phyloP scores from a whole-genome alignment of 2,329 filamentous ascomycete species.

The Tolypocladium tundrense region DNA sequence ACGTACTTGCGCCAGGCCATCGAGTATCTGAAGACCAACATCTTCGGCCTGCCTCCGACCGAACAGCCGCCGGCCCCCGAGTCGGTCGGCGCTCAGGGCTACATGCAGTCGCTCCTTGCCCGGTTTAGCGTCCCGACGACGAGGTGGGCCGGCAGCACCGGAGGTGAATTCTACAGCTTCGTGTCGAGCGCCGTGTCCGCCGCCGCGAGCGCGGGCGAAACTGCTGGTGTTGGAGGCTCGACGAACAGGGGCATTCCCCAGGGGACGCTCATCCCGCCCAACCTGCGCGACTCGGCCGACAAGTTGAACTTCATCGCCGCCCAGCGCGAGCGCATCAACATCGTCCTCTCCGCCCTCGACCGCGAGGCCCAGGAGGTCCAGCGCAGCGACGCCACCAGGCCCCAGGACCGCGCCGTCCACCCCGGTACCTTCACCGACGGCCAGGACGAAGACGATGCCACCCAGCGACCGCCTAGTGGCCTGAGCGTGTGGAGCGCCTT shows the following conservation, averaged over 20 bases:
- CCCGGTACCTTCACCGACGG: constrained; percentile 1
- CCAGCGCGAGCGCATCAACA: constrained; percentile 67
- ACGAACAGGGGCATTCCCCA: constrained; percentile 17
- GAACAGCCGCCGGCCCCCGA: constrained; percentile 26
- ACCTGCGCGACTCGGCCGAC: constrained; percentile 50
- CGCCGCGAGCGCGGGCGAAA: constrained; percentile 36
- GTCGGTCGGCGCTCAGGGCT: constrained; percentile 41
- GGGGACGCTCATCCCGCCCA: constrained; percentile 59
- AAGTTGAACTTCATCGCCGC: constrained; percentile 68
- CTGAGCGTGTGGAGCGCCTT: constrained; percentile 44
- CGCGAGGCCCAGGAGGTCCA: constrained; percentile 60
- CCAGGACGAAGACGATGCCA: constrained; percentile 20
- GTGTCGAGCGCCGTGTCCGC: constrained; percentile 65
- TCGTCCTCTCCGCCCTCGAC: constrained; percentile 68
- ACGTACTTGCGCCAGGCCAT: constrained; percentile 63
- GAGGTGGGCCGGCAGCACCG: constrained; percentile 38
- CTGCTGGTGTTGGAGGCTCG: constrained; percentile 8
- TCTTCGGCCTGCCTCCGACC: constrained; percentile 64
- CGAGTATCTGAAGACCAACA: constrained; percentile 61
- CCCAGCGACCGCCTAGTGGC: constrained; percentile 36
- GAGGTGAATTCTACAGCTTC: constrained; percentile 64
- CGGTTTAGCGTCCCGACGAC: constrained; percentile 76
- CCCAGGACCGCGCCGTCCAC: not conserved
- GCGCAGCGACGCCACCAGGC: constrained; percentile 19
- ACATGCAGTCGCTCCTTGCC: constrained; percentile 73